A percentile compares a stretch with the other conserved stretches of the same genome.
phyloP scores from a whole-genome alignment of 2,329 filamentous ascomycete genomes.

The Cucurbitaria berberidis region DNA sequence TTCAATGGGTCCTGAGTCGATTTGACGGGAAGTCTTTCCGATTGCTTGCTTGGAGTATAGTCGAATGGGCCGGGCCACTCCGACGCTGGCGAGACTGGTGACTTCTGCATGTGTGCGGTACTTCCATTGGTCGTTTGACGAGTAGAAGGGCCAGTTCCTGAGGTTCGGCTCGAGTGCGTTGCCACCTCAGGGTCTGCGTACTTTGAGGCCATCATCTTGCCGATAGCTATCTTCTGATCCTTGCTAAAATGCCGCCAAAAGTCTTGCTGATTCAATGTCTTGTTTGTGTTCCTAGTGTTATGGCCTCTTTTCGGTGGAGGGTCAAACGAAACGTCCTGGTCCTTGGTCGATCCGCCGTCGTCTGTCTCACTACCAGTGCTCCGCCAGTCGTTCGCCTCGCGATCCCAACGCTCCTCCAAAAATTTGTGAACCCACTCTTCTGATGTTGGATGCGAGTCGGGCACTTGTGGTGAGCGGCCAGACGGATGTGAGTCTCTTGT shows the following conservation, averaged over 20 bases:
- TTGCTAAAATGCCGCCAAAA: conserved; percentile 55
- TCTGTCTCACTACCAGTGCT: conserved; percentile 74
- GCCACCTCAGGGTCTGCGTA: conserved; percentile 46
- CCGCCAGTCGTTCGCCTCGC: conserved; percentile 79
- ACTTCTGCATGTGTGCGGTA: conserved; percentile 24
- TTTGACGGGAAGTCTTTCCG: conserved; percentile 7
- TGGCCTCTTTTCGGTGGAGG: conserved; percentile 47
- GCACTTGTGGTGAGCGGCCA: conserved; percentile 34
- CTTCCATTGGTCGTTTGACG: conserved; percentile 19
- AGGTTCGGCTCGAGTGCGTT: conserved; percentile 43
- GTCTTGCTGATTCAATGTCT: conserved; percentile 58
- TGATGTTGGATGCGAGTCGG: conserved; percentile 58
- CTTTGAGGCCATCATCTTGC: conserved; percentile 50
- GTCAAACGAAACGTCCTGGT: conserved; percentile 20
- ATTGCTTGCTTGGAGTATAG: conserved; percentile 24
- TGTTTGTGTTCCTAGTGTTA: conserved; percentile 52
- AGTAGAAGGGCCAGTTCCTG: conserved; percentile 20
- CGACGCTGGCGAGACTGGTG: conserved; percentile 27
- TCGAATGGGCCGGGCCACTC: conserved; percentile 27
- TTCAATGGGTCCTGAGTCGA: conserved; percentile 1
- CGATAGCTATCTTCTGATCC: conserved; percentile 46
- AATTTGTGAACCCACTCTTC: conserved; percentile 89
- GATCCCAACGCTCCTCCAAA: conserved; percentile 71
- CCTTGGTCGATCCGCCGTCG: conserved; percentile 30
- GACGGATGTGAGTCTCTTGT: conserved; percentile 27